Evolutionary conservation across 2,329 filamentous ascomycete species (phyloP).

Genomic region (Escovopsis sp.): DNA sequence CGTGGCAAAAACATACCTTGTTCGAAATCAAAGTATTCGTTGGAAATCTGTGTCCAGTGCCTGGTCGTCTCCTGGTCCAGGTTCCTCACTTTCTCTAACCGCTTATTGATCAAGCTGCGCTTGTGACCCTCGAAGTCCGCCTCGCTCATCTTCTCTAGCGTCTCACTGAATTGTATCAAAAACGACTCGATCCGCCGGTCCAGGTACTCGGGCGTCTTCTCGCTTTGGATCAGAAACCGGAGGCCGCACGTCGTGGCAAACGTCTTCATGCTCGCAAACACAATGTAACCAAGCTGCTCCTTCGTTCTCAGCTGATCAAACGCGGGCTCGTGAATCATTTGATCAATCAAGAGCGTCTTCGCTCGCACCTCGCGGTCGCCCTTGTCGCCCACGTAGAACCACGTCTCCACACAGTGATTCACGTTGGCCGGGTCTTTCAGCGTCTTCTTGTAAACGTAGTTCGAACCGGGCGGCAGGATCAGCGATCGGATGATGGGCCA

Average conservation of each 20-base stretch:
- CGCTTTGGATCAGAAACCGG: conserved; percentile 85
- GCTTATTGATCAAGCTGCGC: conserved; percentile 71
- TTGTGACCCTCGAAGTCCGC: conserved; percentile 84
- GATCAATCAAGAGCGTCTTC: conserved; percentile 67
- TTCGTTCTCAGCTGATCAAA: conserved; percentile 94
- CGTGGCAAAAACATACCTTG: conserved; percentile 44
- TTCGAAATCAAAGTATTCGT: conserved; percentile 81
- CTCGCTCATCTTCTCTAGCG: conserved; percentile 61
- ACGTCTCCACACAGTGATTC: conserved; percentile 73
- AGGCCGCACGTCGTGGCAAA: conserved; percentile 71
- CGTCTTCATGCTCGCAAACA: conserved; percentile 65
- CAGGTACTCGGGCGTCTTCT: conserved; percentile 69
- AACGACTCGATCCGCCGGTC: conserved; percentile 82
- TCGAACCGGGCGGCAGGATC: conserved; percentile 62
- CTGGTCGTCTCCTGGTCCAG: conserved; percentile 68
- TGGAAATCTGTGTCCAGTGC: conserved; percentile 74
- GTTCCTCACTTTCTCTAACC: conserved; percentile 86
- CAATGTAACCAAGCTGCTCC: conserved; percentile 93
- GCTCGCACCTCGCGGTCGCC: conserved; percentile 57
- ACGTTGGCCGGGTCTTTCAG: conserved; percentile 81
- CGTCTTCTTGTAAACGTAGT: conserved; percentile 68
- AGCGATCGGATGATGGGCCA: conserved; percentile 69
- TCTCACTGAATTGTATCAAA: conserved; percentile 50
- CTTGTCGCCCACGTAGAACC: conserved; percentile 54
- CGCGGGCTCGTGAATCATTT: conserved; percentile 83